These are phyloP conservation scores for Haberlea rhodopensis DNA, from an alignment of 257 asterid genomes.

Conservation along the genomic window DNA sequence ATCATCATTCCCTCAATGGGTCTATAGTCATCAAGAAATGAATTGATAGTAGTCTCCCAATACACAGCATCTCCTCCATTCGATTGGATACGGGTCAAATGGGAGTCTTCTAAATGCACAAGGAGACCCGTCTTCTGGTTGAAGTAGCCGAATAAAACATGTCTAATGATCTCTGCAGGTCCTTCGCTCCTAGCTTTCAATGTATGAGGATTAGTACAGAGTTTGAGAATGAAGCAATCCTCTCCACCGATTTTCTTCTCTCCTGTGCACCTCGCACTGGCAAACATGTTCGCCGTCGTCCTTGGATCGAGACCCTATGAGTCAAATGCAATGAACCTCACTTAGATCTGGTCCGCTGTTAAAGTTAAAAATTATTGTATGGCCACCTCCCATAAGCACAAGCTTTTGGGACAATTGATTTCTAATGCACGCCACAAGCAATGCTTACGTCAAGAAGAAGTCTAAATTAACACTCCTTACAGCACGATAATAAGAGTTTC, in stretches of 20 bases:
- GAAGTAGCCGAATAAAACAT: conserved; percentile 67
- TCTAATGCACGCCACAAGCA: not conserved
- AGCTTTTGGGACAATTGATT: too few relatives aligned
- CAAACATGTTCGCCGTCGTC: conserved; percentile 72
- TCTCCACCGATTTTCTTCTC: conserved; percentile 72
- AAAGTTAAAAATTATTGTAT: too few relatives aligned
- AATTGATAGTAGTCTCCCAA: conserved; percentile 73
- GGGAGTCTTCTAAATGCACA: conserved; percentile 74
- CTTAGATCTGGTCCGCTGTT: not conserved
- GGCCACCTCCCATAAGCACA: too few relatives aligned
- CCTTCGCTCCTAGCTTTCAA: conserved; percentile 76
- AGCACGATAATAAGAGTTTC: not conserved
- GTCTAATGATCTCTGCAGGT: conserved; percentile 69
- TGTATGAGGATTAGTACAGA: conserved; percentile 63
- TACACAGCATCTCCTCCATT: conserved; percentile 66
- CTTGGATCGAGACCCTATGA: conserved; percentile 74
- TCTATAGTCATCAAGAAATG: conserved; percentile 64
- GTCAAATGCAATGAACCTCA: not conserved
- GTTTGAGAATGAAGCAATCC: conserved; percentile 69
- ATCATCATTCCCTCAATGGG: conserved; percentile 77
- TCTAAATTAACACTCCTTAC: not conserved
- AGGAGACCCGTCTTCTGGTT: conserved; percentile 87
- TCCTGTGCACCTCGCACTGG: conserved; percentile 57
- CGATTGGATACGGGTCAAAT: conserved; percentile 61
- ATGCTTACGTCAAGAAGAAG: not conserved